phyloP scores from a whole-genome alignment of 331 rosid genomes.

The Stylosanthes scabra region DNA sequence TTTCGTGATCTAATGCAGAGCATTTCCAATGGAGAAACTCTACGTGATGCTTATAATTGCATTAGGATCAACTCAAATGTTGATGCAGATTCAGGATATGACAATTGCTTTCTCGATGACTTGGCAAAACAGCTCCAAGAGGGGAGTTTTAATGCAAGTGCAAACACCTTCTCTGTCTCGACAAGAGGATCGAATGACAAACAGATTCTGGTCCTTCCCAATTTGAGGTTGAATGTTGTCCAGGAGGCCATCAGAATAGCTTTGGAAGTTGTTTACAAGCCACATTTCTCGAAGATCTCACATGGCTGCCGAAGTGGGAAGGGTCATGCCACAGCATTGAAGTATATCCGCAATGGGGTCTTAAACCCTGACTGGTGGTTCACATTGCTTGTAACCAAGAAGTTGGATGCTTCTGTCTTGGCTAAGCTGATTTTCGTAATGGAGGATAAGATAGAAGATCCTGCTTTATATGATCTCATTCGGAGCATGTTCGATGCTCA shows the following conservation, averaged over 20 bases:
- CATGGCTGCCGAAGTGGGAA: slow-evolving; percentile 90
- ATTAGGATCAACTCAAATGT: slow-evolving; percentile 69
- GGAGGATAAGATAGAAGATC: slow-evolving; percentile 86
- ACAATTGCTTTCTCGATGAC: slow-evolving; percentile 45
- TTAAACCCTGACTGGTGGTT: slow-evolving; percentile 84
- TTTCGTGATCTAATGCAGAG: slow-evolving; percentile 57
- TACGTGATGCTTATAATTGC: slow-evolving; percentile 65
- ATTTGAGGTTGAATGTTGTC: slow-evolving; percentile 68
- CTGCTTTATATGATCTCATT: slow-evolving; percentile 53
- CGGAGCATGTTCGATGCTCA: slow-evolving; percentile 68
- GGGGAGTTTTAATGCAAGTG: slow-evolving; percentile 62
- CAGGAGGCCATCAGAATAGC: slow-evolving; percentile 87
- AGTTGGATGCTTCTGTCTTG: slow-evolving; percentile 61
- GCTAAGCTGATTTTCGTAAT: slow-evolving; percentile 58
- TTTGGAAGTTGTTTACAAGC: slow-evolving; percentile 81
- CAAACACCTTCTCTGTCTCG: slow-evolving; percentile 62
- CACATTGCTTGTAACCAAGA: slow-evolving; percentile 62
- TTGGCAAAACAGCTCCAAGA: slow-evolving; percentile 56
- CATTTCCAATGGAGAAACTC: slow-evolving; percentile 66
- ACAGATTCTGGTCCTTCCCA: slow-evolving; percentile 77
- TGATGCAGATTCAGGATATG: slow-evolving; percentile 30
- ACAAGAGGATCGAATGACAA: slow-evolving; percentile 56
- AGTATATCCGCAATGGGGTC: slow-evolving; percentile 69
- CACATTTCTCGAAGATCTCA: slow-evolving; percentile 81
- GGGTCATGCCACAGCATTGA: slow-evolving; percentile 69